Conservation (phyloP, 1,284 basidiomycete genomes). For the Heliocybe sulcata region DNA sequence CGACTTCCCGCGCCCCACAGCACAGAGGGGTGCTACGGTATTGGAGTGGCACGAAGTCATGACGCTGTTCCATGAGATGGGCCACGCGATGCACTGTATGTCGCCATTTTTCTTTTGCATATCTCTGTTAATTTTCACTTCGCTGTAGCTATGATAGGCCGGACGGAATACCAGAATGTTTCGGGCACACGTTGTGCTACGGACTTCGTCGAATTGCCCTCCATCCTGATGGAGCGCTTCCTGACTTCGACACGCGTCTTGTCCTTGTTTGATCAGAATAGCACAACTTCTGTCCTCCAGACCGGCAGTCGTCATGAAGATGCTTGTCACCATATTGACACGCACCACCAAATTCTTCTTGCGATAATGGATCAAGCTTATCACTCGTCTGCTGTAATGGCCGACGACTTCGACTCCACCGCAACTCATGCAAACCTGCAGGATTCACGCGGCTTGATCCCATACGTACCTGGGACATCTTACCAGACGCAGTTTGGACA, state of each 20-base stretch:
- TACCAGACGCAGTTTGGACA: conserved; percentile 97
- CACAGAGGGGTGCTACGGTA: conserved; percentile 60
- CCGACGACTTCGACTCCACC: conserved; percentile 66
- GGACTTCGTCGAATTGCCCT: conserved; percentile 97
- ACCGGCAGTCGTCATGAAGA: conserved; percentile 58
- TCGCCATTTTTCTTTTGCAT: conserved; percentile 11
- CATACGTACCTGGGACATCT: conserved; percentile 75
- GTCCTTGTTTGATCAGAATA: conserved; percentile 60
- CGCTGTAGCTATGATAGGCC: conserved; percentile 87
- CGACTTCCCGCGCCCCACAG: conserved; percentile 71
- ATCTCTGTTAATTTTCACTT: conserved; percentile 4
- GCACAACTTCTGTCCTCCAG: conserved; percentile 32
- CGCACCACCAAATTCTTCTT: conserved; percentile 88
- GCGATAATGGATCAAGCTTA: conserved; percentile 88
- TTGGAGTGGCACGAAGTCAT: conserved; percentile 93
- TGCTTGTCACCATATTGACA: conserved; percentile 75
- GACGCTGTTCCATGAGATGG: conserved; percentile 98
- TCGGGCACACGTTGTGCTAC: conserved; percentile 98
- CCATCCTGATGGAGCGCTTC: conserved; percentile 98
- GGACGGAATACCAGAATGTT: conserved; percentile 97
- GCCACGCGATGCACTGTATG: conserved; percentile 98
- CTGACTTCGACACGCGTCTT: conserved; percentile 81
- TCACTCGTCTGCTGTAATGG: conserved; percentile 64
- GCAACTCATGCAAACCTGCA: conserved; percentile 57
- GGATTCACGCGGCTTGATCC: conserved; percentile 69